A percentile compares a stretch with the other conserved stretches of the same genome.
phyloP scores from a whole-genome alignment of 768 basidiomycete species.

The Termitomyces titanicus region DNA sequence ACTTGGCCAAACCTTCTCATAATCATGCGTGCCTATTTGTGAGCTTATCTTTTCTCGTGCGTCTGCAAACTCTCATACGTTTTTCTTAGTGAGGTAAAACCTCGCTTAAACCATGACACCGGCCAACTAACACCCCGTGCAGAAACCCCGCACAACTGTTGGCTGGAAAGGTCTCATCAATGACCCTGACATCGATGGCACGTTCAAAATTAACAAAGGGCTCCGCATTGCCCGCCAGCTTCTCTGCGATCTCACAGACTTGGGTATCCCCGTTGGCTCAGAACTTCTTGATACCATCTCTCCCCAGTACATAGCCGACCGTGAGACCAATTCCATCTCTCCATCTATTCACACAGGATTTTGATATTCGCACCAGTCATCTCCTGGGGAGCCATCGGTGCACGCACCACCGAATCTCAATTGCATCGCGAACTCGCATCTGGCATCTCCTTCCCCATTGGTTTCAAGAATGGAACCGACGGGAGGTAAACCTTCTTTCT shows the following conservation, averaged over 20 bases:
- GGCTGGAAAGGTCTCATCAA: slow-evolving; percentile 97
- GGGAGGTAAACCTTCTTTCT: slow-evolving; percentile 50
- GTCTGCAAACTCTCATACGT: not conserved
- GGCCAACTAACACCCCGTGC: slow-evolving; percentile 13
- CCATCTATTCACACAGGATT: not conserved
- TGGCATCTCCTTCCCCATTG: slow-evolving; percentile 95
- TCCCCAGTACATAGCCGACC: slow-evolving; percentile 82
- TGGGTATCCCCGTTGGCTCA: slow-evolving; percentile 91
- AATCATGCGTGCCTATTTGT: slow-evolving; percentile 98
- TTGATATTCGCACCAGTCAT: slow-evolving; percentile 42
- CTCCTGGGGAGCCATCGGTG: slow-evolving; percentile 96
- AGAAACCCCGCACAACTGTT: slow-evolving; percentile 97
- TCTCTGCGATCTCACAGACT: slow-evolving; percentile 84
- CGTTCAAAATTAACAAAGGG: slow-evolving; percentile 97
- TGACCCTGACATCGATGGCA: slow-evolving; percentile 93
- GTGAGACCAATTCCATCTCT: slow-evolving; percentile 31
- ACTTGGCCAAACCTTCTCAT: slow-evolving; percentile 78
- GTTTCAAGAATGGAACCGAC: slow-evolving; percentile 99
- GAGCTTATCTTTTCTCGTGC: slow-evolving; percentile 24
- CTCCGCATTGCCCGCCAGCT: slow-evolving; percentile 84
- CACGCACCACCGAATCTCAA: slow-evolving; percentile 95
- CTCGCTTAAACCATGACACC: not conserved
- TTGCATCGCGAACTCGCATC: slow-evolving; percentile 95
- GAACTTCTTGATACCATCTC: slow-evolving; percentile 82
- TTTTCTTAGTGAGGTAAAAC: slow-evolving; percentile 30